Evolutionary conservation across 129 eudicot species (phyloP).

Genomic region (Mikania micrantha): DNA sequence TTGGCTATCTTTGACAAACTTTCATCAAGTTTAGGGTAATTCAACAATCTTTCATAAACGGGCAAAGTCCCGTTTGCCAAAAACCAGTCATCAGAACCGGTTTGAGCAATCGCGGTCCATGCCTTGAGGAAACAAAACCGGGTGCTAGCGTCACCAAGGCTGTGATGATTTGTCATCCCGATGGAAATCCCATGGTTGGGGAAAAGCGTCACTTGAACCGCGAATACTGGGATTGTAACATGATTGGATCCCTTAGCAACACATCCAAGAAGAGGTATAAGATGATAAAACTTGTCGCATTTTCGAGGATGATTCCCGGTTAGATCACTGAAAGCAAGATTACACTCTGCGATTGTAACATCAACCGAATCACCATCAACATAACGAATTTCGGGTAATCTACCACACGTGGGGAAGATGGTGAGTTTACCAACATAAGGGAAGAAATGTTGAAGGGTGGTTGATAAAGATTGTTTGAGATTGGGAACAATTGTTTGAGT

Average conservation of each 20-base stretch:
- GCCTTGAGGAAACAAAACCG: background rate
- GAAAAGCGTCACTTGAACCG: too few relatives aligned
- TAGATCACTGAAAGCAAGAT: background rate
- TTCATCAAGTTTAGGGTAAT: background rate
- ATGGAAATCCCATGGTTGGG: background rate
- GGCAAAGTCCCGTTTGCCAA: background rate
- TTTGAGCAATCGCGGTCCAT: background rate
- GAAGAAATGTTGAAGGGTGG: background rate
- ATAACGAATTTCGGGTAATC: background rate
- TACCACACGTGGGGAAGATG: background rate
- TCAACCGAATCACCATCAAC: background rate
- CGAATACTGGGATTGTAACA: too few relatives aligned
- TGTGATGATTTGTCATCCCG: background rate
- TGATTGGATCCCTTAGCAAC: too few relatives aligned
- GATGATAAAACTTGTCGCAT: background rate
- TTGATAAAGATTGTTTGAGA: background rate
- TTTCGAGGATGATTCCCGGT: background rate
- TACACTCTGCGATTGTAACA: background rate
- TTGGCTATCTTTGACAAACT: background rate
- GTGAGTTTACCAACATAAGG: background rate
- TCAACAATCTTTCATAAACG: background rate
- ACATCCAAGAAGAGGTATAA: background rate
- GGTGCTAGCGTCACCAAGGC: background rate
- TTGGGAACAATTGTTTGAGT: background rate
- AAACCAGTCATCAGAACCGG: background rate